Evolutionary conservation across 139 green algal species (phyloP), one percentile per base, ranked within the genome.

Genomic region (Marvania coccoides): DNA sequence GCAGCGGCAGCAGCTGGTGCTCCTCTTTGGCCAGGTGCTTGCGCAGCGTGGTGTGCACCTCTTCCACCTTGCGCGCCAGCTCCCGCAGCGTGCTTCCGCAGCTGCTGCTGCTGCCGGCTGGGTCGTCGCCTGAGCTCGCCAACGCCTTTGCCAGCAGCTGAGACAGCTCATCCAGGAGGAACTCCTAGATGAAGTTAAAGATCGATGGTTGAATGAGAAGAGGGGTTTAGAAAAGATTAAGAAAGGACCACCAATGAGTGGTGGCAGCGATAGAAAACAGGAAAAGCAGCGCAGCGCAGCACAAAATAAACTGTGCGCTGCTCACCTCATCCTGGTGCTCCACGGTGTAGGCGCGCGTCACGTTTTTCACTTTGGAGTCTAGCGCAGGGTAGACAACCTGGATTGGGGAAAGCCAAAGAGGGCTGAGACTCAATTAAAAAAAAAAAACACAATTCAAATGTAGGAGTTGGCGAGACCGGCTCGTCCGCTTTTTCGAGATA

Each of bases 11-110:
- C 40, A 98, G 84, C 85, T 98, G 91, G 58, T 95, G 82, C 73
- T 98, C 93, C 72, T 98, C 93, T 68, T 98, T 98, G 26, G 74
- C 81, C 34, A 98, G 78, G 76, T 98, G 93, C 73, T 95, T 93
- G 30, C 69, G 61, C 29, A 98, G 83, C 5, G 92, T 97, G 19
- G 76, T 90, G 54, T 94, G 82, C 47, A 97, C 65, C 34, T 70
- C 58, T 45, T 66, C 33, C 24, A 87, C 67, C 65, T 93, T 89
- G 65, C 78, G 85, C 9, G 80, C 66, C 28, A 90, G 58, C 33
- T 76, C 26, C 67, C 78, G 46, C 4, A 40, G 29, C 19, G 19
- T 51, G 42, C 19, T 19, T 19, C 42, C 19, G 19, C 42, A 51
- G 19, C 42, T 51, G 42, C 42, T 28, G 31, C 29, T 5, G 2